Conservation (phyloP, 768 basidiomycete species). For the Gelatoporia subvermispora region DNA sequence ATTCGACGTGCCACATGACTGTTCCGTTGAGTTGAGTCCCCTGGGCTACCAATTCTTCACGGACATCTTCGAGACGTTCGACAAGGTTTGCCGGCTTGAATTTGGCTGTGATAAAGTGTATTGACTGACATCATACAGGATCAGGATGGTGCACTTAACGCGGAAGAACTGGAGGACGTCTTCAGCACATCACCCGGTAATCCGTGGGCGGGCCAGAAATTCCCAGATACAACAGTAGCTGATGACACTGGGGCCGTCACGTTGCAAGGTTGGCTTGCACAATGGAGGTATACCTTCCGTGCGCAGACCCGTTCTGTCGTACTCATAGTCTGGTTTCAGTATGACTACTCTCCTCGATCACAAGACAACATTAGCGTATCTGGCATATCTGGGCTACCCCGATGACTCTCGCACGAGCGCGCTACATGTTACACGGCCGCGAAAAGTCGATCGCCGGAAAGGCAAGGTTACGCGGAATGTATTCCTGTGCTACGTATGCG, state of each 20-base stretch:
- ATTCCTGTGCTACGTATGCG: constrained; percentile 90
- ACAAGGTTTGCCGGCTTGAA: constrained; percentile 68
- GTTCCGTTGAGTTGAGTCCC: constrained; percentile 93
- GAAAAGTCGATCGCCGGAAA: constrained; percentile 80
- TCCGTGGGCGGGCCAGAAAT: constrained; percentile 91
- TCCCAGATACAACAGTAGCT: constrained; percentile 85
- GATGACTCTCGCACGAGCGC: constrained; percentile 76
- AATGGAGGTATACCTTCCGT: too few species aligned
- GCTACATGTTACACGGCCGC: constrained; percentile 77
- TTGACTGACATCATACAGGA: constrained; percentile 46
- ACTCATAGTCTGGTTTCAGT: constrained; percentile 34
- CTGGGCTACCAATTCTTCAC: constrained; percentile 96
- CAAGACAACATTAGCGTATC: constrained; percentile 85
- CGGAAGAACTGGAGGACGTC: constrained; percentile 76
- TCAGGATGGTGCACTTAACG: constrained; percentile 89
- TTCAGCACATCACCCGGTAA: constrained; percentile 95
- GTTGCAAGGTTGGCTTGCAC: constrained; percentile 96
- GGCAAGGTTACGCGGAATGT: constrained; percentile 88
- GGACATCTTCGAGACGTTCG: constrained; percentile 91
- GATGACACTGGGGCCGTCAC: constrained; percentile 88
- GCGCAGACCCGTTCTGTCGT: not conserved
- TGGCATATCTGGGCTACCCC: constrained; percentile 92
- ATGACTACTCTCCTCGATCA: constrained; percentile 98
- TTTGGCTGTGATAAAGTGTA: too few species aligned
- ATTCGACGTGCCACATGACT: constrained; percentile 90